Evolutionary conservation across 73 alveolate species (phyloP).

Genomic region (Effrenium voratum): DNA sequence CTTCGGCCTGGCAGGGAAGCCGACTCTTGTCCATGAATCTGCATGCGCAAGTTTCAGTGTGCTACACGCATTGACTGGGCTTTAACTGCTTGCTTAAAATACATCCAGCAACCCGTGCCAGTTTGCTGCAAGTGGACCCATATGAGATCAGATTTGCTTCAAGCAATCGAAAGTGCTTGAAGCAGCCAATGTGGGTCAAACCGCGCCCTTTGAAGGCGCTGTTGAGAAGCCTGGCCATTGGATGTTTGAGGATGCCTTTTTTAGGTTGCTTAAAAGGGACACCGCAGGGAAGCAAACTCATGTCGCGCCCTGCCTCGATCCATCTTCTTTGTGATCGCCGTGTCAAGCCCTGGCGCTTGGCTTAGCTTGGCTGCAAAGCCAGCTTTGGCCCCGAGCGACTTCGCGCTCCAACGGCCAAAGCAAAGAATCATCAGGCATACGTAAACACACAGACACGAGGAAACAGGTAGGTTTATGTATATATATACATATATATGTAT

Average conservation of each 20-base stretch:
- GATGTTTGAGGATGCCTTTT: neutral
- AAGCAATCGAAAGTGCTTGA: neutral
- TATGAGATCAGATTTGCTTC: neutral
- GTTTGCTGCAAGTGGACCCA: neutral
- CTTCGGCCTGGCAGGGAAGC: slow-evolving; percentile 18
- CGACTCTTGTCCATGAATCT: neutral
- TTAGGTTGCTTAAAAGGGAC: too few species aligned
- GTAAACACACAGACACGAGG: neutral
- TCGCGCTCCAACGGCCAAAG: neutral
- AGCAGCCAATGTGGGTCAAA: neutral
- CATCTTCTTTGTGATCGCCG: slow-evolving; percentile 87
- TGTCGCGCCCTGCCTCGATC: slow-evolving; percentile 28
- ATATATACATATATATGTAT: neutral
- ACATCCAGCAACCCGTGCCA: neutral
- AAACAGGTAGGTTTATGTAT: neutral
- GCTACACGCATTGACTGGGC: neutral
- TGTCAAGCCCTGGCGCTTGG: slow-evolving; percentile 44
- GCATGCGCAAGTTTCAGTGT: too few species aligned
- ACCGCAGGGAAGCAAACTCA: too few species aligned
- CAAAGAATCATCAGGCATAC: neutral
- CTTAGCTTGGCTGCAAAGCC: too few species aligned
- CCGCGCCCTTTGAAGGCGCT: neutral
- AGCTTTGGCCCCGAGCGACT: neutral
- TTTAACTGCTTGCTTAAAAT: neutral
- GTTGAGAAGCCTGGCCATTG: neutral